Base-by-base conservation (phyloP, 1,284 basidiomycete genomes). In the Cutaneotrichosporon mucoides region DNA sequence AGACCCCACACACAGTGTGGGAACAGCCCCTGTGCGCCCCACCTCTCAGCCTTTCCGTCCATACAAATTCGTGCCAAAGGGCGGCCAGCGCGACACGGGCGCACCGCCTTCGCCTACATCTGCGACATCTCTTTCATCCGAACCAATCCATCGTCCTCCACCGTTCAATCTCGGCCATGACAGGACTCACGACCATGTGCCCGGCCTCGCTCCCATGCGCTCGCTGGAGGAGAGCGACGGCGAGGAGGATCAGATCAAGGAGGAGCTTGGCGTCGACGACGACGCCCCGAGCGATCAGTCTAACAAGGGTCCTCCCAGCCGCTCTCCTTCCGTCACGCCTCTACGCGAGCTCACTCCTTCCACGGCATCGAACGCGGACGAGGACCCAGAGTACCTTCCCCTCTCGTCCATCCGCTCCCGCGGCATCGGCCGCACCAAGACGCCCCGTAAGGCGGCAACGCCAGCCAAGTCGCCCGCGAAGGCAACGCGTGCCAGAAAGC, bases 301-400 rank as follows among this genome's bases (percentile, higher is more conserved):
- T 24, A 24, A 24, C 24, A 24, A 24, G 24, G 24, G 3, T 24
- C 24, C 24, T 24, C 24, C 24, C 24, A 24, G 24, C 24, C 24
- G 24, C 24, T 24, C 24, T 24, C 24, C 24, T 16, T 13, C 4
- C 10, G 13, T 34, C 41, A 16, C 51, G 12, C 51, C 51, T 13
- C 41, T 53, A 11, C 51, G 41, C 41, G 41, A 53, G 33, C 41
- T 53, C 51, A 43, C 41, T 1, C 41, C 51, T 4, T 44, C 16
- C 7, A 12, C 24, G 8, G 15, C 41, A n/a, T 42, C 24, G 13
- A 16, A 16, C 41, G 40, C 15, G 16, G 11, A 13, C 7, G 36
- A 24, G 36, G 53, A 54, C 53, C 13, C 9, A 13, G 53, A 46
- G 36, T 54, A 54, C 44, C 33, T 44, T 13, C 52, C 52, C 4